Base-by-base conservation (phyloP, 2,329 filamentous ascomycete species). In the Coleophoma eucalyptorum region DNA sequence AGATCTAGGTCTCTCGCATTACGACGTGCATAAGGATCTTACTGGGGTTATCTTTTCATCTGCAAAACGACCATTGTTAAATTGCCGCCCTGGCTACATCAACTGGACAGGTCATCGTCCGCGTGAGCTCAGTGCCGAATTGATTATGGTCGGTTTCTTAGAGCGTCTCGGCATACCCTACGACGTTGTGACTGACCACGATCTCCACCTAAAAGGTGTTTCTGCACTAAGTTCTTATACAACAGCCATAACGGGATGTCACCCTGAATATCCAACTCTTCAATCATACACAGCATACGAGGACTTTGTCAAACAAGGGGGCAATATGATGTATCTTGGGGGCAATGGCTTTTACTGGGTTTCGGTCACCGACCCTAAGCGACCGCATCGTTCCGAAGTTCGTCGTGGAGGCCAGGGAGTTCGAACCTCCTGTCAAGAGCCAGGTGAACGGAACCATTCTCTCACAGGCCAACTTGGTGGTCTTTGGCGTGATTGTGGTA, bases 291-390 rank as follows among this genome's bases (percentile, higher is more conserved):
- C 60, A 41, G 63, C 59, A 8, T 69, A 65, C 46, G 53, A 54
- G 31, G 55, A 53, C 12, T 70, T 65, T 51, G 56, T 62, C 32
- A 52, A 50, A 3, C 42, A 46, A 2, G 67, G 69, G 10, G 67
- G 69, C 3, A 65, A 61, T 47, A 49, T 72, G 43, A 65, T 71
- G 63, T 71, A 70, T 48, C 55, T 67, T 7, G 67, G 67, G n/a
- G 67, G 67, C 8, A 69, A 70, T 49, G 66, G 67, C 13, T 69
- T 67, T 56, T 69, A 69, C 55, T 69, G 61, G 63, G 53, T 56
- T 3, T 55, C 64, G 4, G 62, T 52, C 5, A 50, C 54, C 13
- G 58, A 64, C 32, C 42, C 53, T 31, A 51, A 49, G 13, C 53
- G 55, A 3, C 54, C 65, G 15, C 65, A 67, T 51, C 65, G 67